A percentile compares a stretch with the other conserved stretches of the same genome.
These are phyloP conservation scores for Zanthoxylum bungeanum DNA, from an alignment of 345 rosid genomes.

Conservation along the genomic window DNA sequence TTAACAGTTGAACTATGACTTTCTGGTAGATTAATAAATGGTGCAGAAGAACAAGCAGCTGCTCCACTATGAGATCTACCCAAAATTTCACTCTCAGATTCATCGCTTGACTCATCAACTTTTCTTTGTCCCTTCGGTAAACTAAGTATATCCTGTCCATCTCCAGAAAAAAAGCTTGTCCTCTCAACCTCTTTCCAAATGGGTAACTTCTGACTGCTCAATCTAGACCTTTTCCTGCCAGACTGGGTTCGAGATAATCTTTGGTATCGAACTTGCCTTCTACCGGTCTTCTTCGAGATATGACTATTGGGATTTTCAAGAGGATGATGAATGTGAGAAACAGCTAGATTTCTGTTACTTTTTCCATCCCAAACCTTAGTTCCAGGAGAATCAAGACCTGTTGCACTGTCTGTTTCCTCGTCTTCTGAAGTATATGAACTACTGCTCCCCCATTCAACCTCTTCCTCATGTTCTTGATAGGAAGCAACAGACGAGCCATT, in stretches of 20 bases:
- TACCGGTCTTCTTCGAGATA: constrained; percentile 40
- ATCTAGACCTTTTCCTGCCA: constrained; percentile 71
- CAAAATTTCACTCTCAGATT: constrained; percentile 61
- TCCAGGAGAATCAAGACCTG: constrained; percentile 87
- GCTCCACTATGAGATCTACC: constrained; percentile 63
- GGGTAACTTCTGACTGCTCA: constrained; percentile 36
- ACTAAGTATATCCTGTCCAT: constrained; percentile 71
- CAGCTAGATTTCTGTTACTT: constrained; percentile 68
- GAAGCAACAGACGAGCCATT: constrained; percentile 37
- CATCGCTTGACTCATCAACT: constrained; percentile 60
- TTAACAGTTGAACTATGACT: constrained; percentile 34
- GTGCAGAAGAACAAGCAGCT: constrained; percentile 68
- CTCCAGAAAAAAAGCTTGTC: constrained; percentile 76
- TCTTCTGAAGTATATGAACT: constrained; percentile 76
- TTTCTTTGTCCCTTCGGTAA: constrained; percentile 30
- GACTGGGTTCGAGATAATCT: constrained; percentile 43
- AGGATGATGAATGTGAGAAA: constrained; percentile 88
- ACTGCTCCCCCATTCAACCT: constrained; percentile 50
- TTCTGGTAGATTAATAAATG: constrained; percentile 40
- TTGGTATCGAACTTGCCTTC: constrained; percentile 49
- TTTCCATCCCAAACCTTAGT: constrained; percentile 97
- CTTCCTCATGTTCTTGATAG: constrained; percentile 53
- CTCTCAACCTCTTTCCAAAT: constrained; percentile 81
- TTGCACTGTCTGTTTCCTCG: constrained; percentile 59
- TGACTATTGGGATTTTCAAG: constrained; percentile 70